phyloP scores from a whole-genome alignment of 2,329 filamentous ascomycete species.

The Microthyrium microscopicum region DNA sequence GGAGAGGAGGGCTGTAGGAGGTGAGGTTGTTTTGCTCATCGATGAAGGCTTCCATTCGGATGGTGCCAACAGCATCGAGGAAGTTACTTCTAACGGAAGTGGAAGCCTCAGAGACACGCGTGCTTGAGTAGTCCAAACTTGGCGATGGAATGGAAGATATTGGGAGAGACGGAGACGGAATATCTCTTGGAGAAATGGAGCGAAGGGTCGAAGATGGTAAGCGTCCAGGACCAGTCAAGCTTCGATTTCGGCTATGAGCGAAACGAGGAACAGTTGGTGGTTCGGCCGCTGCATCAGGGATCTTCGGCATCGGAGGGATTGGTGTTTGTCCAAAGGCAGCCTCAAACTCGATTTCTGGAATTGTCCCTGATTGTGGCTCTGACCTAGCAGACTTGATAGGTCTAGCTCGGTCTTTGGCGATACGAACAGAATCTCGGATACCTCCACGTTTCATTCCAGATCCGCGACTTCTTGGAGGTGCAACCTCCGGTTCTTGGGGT shows the following conservation, averaged over 20 bases:
- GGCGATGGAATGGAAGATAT: constrained; percentile 14
- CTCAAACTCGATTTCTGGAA: too few species aligned
- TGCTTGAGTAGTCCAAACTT: constrained; percentile 26
- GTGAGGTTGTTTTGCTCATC: constrained; percentile 32
- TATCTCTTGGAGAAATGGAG: neutral
- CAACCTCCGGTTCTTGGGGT: constrained; percentile 22
- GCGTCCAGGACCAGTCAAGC: constrained; percentile 9
- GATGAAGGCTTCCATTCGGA: constrained; percentile 96
- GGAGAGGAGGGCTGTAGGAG: too few species aligned
- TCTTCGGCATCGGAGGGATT: constrained; percentile 4
- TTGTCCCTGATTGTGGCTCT: constrained; percentile 14
- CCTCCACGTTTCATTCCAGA: neutral
- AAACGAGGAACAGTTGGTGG: constrained; percentile 59
- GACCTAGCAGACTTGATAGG: constrained; percentile 19
- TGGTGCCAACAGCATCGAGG: constrained; percentile 68
- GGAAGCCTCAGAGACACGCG: constrained; percentile 35
- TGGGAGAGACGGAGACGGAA: constrained; percentile 8
- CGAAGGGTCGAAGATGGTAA: constrained; percentile 5
- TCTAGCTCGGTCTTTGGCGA: constrained; percentile 58
- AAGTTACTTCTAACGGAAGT: constrained; percentile 39
- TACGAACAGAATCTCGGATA: constrained; percentile 76
- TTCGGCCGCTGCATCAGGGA: constrained; percentile 49
- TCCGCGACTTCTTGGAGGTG: neutral
- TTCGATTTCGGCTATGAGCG: constrained; percentile 40
- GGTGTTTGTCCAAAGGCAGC: constrained; percentile 2